Evolutionary conservation across 352 stramenopile species (phyloP).

Genomic region (Sclerospora graminicola): DNA sequence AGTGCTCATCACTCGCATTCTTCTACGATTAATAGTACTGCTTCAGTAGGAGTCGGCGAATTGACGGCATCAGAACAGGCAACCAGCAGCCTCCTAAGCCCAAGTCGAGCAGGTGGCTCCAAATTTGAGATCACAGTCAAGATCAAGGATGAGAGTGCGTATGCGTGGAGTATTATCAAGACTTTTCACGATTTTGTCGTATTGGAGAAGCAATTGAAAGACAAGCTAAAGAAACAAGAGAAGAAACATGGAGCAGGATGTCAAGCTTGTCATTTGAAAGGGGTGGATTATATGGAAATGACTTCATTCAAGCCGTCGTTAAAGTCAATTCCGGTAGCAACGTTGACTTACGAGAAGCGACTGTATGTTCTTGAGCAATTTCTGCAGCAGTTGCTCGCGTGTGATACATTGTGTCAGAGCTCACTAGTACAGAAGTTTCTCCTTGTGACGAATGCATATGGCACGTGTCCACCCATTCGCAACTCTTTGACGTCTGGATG

Average conservation of each 20-base stretch:
- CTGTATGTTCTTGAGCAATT: conserved; percentile 56
- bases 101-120: conserved; percentile 6
- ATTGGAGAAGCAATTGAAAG: conserved; percentile 51
- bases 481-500: conserved; percentile 7
- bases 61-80: conserved; percentile 1
- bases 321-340: conserved; percentile 25
- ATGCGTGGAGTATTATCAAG: conserved; percentile 62
- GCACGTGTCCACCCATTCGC: conserved; percentile 1
- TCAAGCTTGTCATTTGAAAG: conserved; percentile 44
- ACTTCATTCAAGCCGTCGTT: conserved; percentile 31
- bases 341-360: conserved; percentile 51
- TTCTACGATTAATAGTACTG: conserved; percentile 5
- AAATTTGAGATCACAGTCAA: conserved; percentile 60
- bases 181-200: conserved; percentile 59
- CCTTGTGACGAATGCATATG: conserved; percentile 26
- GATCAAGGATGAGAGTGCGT: conserved; percentile 36
- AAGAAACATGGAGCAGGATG: conserved; percentile 41
- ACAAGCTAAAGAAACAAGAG: conserved; percentile 65
- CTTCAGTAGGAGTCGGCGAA: conserved; percentile 1
- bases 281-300: conserved; percentile 65
- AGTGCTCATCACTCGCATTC: conserved; percentile 1
- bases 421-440: conserved; percentile 69
- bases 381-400: conserved; percentile 55
- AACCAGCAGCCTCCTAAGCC: conserved; percentile 3
- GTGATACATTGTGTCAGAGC: conserved; percentile 68